phyloP scores from a whole-genome alignment of 192 early-diverging fungal species.

The Podila horticola region DNA sequence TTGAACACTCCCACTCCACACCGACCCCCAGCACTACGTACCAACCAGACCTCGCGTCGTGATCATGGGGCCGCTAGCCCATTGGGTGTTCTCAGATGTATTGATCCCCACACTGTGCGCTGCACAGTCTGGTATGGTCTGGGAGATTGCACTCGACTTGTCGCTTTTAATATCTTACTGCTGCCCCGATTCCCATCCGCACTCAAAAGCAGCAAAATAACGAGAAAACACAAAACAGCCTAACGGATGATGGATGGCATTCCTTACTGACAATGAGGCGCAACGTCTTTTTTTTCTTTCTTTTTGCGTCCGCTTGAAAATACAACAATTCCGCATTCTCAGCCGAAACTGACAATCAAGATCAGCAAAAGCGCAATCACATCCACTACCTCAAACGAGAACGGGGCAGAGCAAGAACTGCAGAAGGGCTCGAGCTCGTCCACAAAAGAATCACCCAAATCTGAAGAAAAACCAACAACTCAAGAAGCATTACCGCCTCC shows the following conservation, averaged over 20 bases:
- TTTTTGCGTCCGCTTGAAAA: neutral
- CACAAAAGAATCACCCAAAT: neutral
- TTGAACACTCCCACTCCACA: too few relatives aligned
- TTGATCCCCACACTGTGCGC: too few relatives aligned
- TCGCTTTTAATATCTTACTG: neutral
- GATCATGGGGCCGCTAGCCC: too few relatives aligned
- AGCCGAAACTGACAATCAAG: constrained; percentile 43
- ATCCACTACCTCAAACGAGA: constrained; percentile 16
- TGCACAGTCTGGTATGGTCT: too few relatives aligned
- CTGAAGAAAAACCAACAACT: neutral
- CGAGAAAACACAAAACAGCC: neutral
- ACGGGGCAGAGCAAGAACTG: neutral
- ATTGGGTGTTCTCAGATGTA: too few relatives aligned
- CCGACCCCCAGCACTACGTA: too few relatives aligned
- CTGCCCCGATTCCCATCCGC: neutral
- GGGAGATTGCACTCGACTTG: too few relatives aligned
- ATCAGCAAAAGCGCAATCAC: constrained; percentile 43
- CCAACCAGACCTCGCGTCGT: too few relatives aligned
- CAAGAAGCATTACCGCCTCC: constrained; percentile 2
- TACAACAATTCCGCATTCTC: neutral
- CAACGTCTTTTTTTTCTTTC: neutral
- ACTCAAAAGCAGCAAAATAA: neutral
- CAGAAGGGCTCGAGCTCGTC: neutral
- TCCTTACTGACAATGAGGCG: neutral
- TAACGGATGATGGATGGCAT: neutral